Conservation (phyloP, 2,329 filamentous ascomycete genomes). For the Cladosporium cucumerinum region DNA sequence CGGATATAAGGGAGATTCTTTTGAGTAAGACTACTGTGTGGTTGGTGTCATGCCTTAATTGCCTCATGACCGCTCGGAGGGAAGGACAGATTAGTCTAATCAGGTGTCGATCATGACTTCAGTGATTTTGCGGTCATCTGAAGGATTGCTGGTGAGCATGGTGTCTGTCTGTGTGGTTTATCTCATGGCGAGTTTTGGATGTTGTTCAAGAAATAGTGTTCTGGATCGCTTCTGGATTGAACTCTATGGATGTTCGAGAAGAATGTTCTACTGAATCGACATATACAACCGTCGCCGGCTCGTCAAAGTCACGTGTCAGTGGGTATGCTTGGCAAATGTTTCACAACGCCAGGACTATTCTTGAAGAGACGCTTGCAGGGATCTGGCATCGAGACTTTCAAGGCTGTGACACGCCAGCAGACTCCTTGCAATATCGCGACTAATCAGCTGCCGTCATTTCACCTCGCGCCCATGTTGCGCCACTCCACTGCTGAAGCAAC, state of each 20-base stretch:
- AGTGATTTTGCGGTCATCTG: neutral
- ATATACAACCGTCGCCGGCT: neutral
- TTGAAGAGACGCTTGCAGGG: conserved; percentile 15
- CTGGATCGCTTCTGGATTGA: neutral
- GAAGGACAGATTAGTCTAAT: neutral
- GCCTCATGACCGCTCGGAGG: neutral
- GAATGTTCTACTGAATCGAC: neutral
- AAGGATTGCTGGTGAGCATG: neutral
- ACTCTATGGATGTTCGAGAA: neutral
- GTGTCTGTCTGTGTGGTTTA: no score
- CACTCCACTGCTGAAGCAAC: neutral
- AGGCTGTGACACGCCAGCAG: conserved; percentile 9
- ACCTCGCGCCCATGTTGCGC: neutral
- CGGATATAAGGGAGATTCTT: neutral
- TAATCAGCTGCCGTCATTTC: conserved; percentile 9
- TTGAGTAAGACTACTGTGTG: neutral
- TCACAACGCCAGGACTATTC: neutral
- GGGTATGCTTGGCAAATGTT: conserved; percentile 3
- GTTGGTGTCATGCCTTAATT: neutral
- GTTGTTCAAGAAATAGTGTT: neutral
- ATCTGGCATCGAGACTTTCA: neutral
- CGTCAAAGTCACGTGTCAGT: neutral
- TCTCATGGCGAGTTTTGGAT: neutral
- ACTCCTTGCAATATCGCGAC: conserved; percentile 2
- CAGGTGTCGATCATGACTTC: neutral